phyloP scores from a whole-genome alignment of 1,139 yeast genomes.

The Scheffersomyces stambukii region DNA sequence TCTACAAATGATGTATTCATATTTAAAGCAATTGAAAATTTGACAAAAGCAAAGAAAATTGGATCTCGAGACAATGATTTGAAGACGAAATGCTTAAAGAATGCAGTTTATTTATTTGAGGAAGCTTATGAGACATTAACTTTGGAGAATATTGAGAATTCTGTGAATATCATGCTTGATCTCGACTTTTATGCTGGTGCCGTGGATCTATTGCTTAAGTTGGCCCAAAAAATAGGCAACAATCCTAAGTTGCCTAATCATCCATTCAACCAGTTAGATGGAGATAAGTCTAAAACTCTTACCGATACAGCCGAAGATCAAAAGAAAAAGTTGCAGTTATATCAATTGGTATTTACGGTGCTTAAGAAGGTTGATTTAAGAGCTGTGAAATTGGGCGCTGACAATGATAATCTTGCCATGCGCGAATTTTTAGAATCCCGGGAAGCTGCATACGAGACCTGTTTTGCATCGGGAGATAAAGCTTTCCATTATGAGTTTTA shows the following conservation, averaged over 20 bases:
- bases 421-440: slow-evolving; percentile 59
- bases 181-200: slow-evolving; percentile 83
- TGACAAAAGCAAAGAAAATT: slow-evolving; percentile 79
- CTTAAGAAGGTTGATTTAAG: slow-evolving; percentile 68
- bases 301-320: slow-evolving; percentile 11
- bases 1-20: slow-evolving; percentile 91
- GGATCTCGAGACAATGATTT: slow-evolving; percentile 69
- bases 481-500: slow-evolving; percentile 86
- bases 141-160: slow-evolving; percentile 76
- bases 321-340: slow-evolving; percentile 51
- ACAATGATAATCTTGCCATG: slow-evolving; percentile 38
- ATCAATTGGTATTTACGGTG: slow-evolving; percentile 69
- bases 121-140: slow-evolving; percentile 77
- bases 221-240: slow-evolving; percentile 65
- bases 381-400: slow-evolving; percentile 51
- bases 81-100: slow-evolving; percentile 63
- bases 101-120: slow-evolving; percentile 73
- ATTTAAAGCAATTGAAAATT: slow-evolving; percentile 88
- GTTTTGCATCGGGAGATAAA: slow-evolving; percentile 73
- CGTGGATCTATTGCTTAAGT: slow-evolving; percentile 72
- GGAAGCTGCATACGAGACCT: slow-evolving; percentile 69
- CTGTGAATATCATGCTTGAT: slow-evolving; percentile 72
- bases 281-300: slow-evolving; percentile 2
- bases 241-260: slow-evolving; percentile 10
- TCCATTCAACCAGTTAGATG: slow-evolving; percentile 5